Percentiles rank a stretch among this genome's conserved stretches.
Evolutionary conservation across 139 green algal species (phyloP).

Genomic region (Auxenochlorella pyrenoidosa): DNA sequence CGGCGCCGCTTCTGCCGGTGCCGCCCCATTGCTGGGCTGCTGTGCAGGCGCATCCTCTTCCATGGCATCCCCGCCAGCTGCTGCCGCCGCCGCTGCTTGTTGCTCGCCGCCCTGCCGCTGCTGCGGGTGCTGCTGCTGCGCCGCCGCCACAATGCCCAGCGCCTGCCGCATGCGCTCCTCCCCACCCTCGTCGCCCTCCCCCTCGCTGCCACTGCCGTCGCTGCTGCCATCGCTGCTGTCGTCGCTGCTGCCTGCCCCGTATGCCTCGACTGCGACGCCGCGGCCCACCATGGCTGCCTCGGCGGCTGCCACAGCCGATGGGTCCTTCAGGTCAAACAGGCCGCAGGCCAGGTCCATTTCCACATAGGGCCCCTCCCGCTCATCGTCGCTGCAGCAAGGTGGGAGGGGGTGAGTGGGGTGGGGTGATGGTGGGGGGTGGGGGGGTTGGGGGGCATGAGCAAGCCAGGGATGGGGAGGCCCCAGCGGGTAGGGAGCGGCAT

Average conservation of each 20-base stretch:
- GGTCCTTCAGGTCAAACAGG: conserved; percentile 52
- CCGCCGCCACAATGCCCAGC: not conserved
- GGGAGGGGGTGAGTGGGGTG: not conserved
- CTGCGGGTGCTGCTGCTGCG: not conserved
- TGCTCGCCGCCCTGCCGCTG: not conserved
- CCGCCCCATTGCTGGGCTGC: not conserved
- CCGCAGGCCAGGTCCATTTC: conserved; percentile 55
- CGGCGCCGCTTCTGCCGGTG: not conserved
- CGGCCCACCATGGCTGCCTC: conserved; percentile 23
- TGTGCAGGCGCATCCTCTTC: not conserved
- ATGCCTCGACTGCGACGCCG: conserved; percentile 15
- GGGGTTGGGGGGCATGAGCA: not conserved
- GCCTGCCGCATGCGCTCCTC: not conserved
- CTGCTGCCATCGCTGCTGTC: not conserved
- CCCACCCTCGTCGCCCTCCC: not conserved
- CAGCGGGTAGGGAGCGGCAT: not conserved
- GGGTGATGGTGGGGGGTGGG: not conserved
- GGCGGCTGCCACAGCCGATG: conserved; percentile 41
- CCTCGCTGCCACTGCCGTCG: not conserved
- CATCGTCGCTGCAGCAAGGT: conserved; percentile 26
- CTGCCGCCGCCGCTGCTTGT: not conserved
- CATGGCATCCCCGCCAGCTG: not conserved
- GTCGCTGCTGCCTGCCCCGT: not conserved
- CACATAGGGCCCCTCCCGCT: conserved; percentile 25
- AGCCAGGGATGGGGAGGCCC: not conserved